phyloP scores from a whole-genome alignment of 164 flowering plant species.

The Kingdonia uniflora region DNA sequence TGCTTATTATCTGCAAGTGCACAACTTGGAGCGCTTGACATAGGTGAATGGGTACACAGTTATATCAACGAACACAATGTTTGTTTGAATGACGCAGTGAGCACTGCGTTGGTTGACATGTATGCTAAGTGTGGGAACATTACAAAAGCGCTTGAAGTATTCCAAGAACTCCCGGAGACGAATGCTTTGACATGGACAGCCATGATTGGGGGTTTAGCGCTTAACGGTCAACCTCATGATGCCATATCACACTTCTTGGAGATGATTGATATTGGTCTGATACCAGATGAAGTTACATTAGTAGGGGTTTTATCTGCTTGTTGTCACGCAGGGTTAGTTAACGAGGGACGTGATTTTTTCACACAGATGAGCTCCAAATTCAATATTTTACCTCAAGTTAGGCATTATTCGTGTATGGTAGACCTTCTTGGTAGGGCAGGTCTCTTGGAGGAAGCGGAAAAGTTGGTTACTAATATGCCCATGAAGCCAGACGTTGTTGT shows the following conservation, averaged over 20 bases:
- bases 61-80: slow-evolving; percentile 38
- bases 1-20: slow-evolving; percentile 9
- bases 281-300: slow-evolving; percentile 9
- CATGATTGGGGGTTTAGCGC: slow-evolving; percentile 9
- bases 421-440: slow-evolving; percentile 13
- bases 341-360: slow-evolving; percentile 10
- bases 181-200: slow-evolving; percentile 10
- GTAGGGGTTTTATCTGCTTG: slow-evolving; percentile 10
- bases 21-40: slow-evolving; percentile 13
- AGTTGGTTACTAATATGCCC: slow-evolving; percentile 7
- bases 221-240: slow-evolving; percentile 19
- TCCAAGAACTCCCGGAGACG: slow-evolving; percentile 17
- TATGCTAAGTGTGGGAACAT: slow-evolving; percentile 66
- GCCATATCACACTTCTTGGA: slow-evolving; percentile 38
- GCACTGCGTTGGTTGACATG: slow-evolving; percentile 63
- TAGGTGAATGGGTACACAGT: slow-evolving; percentile 55
- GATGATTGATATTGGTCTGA: slow-evolving; percentile 42
- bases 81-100: slow-evolving; percentile 32
- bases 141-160: slow-evolving; percentile 40
- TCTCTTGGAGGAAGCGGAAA: slow-evolving; percentile 6
- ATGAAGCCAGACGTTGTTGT: slow-evolving; percentile 8
- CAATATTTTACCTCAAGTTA: slow-evolving; percentile 21
- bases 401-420: slow-evolving; percentile 12
- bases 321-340: slow-evolving; percentile 9
- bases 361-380: slow-evolving; percentile 37